Conservation (phyloP, 139 green algal species). For the Picochlorum sp. region DNA sequence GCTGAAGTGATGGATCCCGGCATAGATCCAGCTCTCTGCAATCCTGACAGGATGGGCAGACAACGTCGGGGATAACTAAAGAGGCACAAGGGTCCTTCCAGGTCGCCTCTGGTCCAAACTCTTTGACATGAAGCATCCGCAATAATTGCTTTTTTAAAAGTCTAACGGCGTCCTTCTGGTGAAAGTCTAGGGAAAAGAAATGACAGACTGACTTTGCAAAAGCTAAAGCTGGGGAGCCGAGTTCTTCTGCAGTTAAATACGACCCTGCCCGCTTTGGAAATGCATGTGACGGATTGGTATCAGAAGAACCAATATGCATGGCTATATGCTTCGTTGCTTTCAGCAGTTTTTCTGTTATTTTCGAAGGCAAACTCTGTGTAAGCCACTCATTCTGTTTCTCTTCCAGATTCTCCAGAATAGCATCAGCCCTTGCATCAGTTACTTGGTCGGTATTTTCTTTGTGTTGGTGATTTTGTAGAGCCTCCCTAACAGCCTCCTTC, state of each 20-base stretch:
- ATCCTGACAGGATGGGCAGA: constrained; percentile 83
- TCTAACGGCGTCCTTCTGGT: constrained; percentile 35
- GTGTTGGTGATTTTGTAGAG: neutral
- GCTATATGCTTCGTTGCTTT: constrained; percentile 12
- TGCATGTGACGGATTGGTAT: constrained; percentile 32
- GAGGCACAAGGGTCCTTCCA: constrained; percentile 73
- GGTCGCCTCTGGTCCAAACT: constrained; percentile 63
- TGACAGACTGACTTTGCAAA: constrained; percentile 67
- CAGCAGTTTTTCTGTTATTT: constrained; percentile 65
- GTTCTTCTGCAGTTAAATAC: constrained; percentile 56
- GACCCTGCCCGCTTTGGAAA: constrained; percentile 74
- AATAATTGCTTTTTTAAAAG: constrained; percentile 75
- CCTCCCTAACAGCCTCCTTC: constrained; percentile 29
- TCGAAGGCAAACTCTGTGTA: constrained; percentile 19
- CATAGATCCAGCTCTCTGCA: constrained; percentile 86
- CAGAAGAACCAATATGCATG: constrained; percentile 22
- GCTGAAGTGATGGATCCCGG: constrained; percentile 49
- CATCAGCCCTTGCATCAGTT: neutral
- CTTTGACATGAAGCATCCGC: constrained; percentile 57
- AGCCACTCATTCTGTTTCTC: constrained; percentile 41
- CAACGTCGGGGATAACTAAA: constrained; percentile 74
- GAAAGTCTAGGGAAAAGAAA: constrained; percentile 63
- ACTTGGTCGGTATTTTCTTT: neutral
- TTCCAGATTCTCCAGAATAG: neutral
- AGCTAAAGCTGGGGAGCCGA: constrained; percentile 69